Percentiles rank a stretch among this genome's conserved stretches.
Evolutionary conservation across 768 basidiomycete species (phyloP).

Genomic region (Multifurca ochricompacta): DNA sequence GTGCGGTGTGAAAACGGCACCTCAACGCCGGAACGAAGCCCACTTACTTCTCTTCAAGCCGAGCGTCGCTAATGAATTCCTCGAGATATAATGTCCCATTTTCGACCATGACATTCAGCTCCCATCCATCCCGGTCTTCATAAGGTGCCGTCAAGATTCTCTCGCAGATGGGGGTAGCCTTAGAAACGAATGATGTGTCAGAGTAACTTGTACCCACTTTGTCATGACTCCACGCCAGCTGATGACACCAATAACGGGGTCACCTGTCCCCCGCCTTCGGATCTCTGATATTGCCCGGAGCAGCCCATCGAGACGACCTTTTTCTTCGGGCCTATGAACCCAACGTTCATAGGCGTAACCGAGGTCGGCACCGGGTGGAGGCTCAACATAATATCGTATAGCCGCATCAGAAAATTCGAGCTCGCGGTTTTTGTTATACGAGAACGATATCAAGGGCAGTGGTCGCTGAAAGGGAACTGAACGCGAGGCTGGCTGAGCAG

Average conservation of each 20-base stretch:
- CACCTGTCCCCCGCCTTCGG: conserved; percentile 31
- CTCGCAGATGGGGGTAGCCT: conserved; percentile 27
- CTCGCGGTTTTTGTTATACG: conserved; percentile 48
- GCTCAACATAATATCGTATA: conserved; percentile 61
- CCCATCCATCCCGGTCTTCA: conserved; percentile 72
- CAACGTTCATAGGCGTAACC: conserved; percentile 67
- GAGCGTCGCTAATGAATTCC: conserved; percentile 56
- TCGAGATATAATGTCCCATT: conserved; percentile 67
- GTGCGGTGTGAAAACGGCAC: neutral
- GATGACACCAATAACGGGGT: conserved; percentile 47
- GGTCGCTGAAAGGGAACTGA: conserved; percentile 59
- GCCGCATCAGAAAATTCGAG: conserved; percentile 63
- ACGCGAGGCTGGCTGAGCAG: conserved; percentile 11
- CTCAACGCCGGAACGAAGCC: neutral
- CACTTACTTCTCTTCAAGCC: conserved; percentile 57
- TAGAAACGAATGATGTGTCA: conserved; percentile 15
- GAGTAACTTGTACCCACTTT: conserved; percentile 42
- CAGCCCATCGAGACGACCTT: conserved; percentile 60
- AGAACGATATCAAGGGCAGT: conserved; percentile 60
- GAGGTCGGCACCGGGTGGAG: conserved; percentile 59
- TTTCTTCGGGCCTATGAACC: conserved; percentile 56
- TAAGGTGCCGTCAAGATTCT: conserved; percentile 80
- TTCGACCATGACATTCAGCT: conserved; percentile 74
- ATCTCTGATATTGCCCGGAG: conserved; percentile 47
- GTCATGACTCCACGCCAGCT: conserved; percentile 82